Conservation (phyloP, 768 basidiomycete species). For the Multifurca ochricompacta region DNA sequence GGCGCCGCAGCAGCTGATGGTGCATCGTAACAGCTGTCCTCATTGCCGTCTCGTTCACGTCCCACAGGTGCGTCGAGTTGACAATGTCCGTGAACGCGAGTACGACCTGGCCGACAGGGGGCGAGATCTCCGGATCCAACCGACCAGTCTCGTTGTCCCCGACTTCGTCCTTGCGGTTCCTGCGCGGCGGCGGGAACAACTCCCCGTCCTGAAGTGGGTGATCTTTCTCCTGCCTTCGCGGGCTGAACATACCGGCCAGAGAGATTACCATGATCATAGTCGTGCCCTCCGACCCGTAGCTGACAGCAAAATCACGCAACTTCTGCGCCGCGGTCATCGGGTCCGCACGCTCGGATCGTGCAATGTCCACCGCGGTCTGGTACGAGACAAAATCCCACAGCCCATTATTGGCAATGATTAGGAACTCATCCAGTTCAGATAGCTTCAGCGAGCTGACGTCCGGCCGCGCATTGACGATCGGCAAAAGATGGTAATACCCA, state of each 20-base stretch:
- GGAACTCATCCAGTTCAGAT: slow-evolving; percentile 84
- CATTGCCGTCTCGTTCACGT: slow-evolving; percentile 85
- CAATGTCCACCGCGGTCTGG: slow-evolving; percentile 95
- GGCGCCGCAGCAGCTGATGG: slow-evolving; percentile 77
- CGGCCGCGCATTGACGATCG: slow-evolving; percentile 85
- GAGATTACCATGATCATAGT: slow-evolving; percentile 98
- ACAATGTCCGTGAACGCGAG: slow-evolving; percentile 97
- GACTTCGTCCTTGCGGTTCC: slow-evolving; percentile 40
- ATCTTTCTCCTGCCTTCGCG: slow-evolving; percentile 40
- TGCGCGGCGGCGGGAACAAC: slow-evolving; percentile 27
- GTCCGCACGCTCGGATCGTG: slow-evolving; percentile 59
- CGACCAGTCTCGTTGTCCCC: slow-evolving; percentile 52
- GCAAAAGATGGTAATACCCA: slow-evolving; percentile 85
- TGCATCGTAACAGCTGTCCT: slow-evolving; percentile 87
- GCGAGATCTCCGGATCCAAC: slow-evolving; percentile 69
- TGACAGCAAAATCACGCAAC: slow-evolving; percentile 91
- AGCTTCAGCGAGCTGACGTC: slow-evolving; percentile 64
- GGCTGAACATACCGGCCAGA: slow-evolving; percentile 63
- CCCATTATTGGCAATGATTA: slow-evolving; percentile 90
- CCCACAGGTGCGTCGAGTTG: slow-evolving; percentile 96
- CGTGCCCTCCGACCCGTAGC: slow-evolving; percentile 88
- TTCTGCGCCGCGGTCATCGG: slow-evolving; percentile 95
- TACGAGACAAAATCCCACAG: slow-evolving; percentile 92
- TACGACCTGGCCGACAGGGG: slow-evolving; percentile 82
- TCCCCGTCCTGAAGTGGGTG: slow-evolving; percentile 40